Evolutionary conservation across 179 eudicot genomes (phyloP), one percentile per base, ranked within the genome.

Genomic region (Beta corolliflora): DNA sequence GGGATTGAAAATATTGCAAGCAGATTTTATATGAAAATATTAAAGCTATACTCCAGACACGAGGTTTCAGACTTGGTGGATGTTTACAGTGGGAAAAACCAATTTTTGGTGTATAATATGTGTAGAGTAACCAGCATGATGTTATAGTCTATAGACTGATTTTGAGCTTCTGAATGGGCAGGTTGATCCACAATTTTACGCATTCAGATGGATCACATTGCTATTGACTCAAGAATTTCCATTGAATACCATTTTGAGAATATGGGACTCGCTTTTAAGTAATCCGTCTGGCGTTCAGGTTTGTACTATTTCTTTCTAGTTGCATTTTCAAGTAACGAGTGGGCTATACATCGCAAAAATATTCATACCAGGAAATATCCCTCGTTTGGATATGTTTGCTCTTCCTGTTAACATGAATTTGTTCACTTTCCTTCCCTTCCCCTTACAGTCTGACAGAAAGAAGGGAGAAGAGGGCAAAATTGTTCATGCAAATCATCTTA

Each of bases 191-290:
- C 97, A 92, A 54, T 92, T 88, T 81, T 92, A 91, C 76, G 94
- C 90, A 9, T 91, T 92, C 76, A 88, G 97, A 82, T 92, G 94
- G 94, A 90, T 92, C 86, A 92, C 97, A 64, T 83, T 92, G 83
- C 84, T 92, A 31, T 86, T 92, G 59, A 92, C 93, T 48, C 94
- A 91, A 79, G 94, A 92, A 75, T 92, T 90, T 68, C 87, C 88
- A 80, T 88, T 92, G 72, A 75, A 75, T 68, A 84, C 85, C 53
- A 78, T 91, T 79, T 83, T 92, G 83, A 87, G 94, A 68, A 87
- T 92, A 77, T 92, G 97, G 97, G 97, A 92, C 80, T 72, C 94
- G 10, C 88, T 92, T 77, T 72, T 92, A 73, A 88, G 97, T 82
- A 79, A 84, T 75, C 91, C 91, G 23, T 83, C 80, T 10, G 93